phyloP scores from a whole-genome alignment of 257 asterid genomes.

The Penstemon eatonii region DNA sequence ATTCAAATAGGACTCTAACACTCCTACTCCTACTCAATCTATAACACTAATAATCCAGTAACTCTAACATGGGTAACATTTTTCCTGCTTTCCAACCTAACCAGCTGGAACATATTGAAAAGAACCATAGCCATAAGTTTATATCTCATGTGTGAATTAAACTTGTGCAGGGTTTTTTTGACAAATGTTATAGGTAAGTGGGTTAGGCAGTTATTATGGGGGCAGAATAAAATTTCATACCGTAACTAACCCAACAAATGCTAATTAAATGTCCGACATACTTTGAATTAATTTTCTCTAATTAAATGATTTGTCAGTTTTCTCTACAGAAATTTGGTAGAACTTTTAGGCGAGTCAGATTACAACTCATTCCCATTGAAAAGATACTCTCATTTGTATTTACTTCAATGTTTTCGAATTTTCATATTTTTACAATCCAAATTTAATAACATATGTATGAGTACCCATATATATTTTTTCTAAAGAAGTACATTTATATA shows the following conservation, averaged over 20 bases:
- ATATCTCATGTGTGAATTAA: background rate
- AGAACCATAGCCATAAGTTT: background rate
- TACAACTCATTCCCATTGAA: background rate
- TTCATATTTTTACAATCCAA: background rate
- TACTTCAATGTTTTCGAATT: background rate
- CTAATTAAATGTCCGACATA: slow-evolving; percentile 16
- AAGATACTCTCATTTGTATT: background rate
- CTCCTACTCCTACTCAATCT: no score
- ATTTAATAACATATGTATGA: no score
- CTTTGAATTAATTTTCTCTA: background rate
- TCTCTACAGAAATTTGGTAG: background rate
- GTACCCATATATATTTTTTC: no score
- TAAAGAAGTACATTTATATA: no score
- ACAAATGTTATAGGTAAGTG: background rate
- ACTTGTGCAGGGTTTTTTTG: slow-evolving; percentile 14
- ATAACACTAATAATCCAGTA: no score
- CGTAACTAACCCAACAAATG: slow-evolving; percentile 3
- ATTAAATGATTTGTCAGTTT: background rate
- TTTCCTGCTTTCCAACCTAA: no score
- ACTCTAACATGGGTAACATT: no score
- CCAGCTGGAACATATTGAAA: no score
- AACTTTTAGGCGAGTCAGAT: background rate
- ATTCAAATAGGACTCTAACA: no score
- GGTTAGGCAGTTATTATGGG: slow-evolving; percentile 1
- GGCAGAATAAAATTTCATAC: slow-evolving; percentile 7